These are phyloP conservation scores for Sophora flavescens DNA, from an alignment of 306 rosid species.

Conservation along the genomic window DNA sequence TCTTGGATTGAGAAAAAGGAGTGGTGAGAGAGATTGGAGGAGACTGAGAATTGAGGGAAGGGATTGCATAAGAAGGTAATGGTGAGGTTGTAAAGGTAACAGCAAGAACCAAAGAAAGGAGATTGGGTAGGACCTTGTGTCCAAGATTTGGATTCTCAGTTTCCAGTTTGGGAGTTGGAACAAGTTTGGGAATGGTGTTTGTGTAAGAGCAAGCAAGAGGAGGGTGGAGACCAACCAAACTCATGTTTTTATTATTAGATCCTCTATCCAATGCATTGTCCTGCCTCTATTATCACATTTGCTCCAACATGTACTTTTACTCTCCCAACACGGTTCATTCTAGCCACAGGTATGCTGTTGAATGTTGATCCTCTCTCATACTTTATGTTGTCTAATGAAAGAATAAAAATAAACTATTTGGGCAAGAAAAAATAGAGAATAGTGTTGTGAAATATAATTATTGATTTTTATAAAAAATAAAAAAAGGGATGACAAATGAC, in stretches of 20 bases:
- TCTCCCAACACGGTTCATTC: background rate
- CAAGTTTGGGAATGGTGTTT: conserved; percentile 31
- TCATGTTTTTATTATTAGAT: conserved; percentile 53
- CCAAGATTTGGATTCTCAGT: conserved; percentile 38
- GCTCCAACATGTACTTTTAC: conserved; percentile 8
- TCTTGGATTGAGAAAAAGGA: conserved; percentile 88
- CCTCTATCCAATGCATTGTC: conserved; percentile 35
- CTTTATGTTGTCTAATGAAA: background rate
- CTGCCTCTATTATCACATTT: background rate
- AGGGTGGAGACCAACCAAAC: conserved; percentile 53
- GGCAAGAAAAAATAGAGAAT: too few relatives aligned
- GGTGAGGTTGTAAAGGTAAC: conserved; percentile 69
- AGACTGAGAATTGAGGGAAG: conserved; percentile 68
- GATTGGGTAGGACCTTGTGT: conserved; percentile 57
- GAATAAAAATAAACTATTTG: too few relatives aligned
- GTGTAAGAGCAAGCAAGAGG: conserved; percentile 41
- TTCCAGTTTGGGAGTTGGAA: conserved; percentile 49
- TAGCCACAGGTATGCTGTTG: conserved; percentile 22
- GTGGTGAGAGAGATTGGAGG: conserved; percentile 76
- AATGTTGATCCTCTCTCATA: conserved; percentile 24
- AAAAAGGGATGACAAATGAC: too few relatives aligned
- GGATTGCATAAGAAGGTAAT: conserved; percentile 73
- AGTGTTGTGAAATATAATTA: too few relatives aligned
- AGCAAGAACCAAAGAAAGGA: conserved; percentile 73
- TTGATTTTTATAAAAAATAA: too few relatives aligned